Base-by-base conservation (phyloP, 139 green algal genomes). In the Haematococcus lacustris region DNA sequence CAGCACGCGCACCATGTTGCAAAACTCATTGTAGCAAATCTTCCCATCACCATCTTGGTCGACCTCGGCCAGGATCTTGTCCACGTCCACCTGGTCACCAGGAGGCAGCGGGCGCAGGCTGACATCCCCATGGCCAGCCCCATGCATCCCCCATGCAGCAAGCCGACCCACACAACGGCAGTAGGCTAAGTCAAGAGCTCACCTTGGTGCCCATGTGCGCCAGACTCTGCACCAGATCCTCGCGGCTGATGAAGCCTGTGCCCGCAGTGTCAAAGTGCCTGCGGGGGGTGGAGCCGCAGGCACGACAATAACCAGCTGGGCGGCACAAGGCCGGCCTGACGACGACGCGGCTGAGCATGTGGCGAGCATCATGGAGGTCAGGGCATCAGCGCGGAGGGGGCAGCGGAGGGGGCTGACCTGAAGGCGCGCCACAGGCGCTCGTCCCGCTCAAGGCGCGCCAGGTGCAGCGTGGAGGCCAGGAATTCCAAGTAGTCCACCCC, bases 231-330 rank as follows among this genome's bases (percentile, higher is more conserved):
- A 71, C 38, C 51, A 83, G 53, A 51, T 79, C 73, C 21, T 78
- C 73, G 3, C 68, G 26, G 0, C 70, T 83, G 75, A 87, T 84
- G 78, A 74, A 87, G 26, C 82, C 82, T 17, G 37, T 77, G 70
- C 73, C 71, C 62, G 80, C 76, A 13, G 62, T 72, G 66, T 87
- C 82, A 65, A 87, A 84, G 66, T n/a, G n/a, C n/a, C n/a, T n/a
- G n/a, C n/a, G n/a, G n/a, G n/a, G n/a, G n/a, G n/a, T n/a, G n/a
- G n/a, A n/a, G n/a, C n/a, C n/a, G n/a, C n/a, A n/a, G n/a, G n/a
- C n/a, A n/a, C n/a, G n/a, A n/a, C n/a, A n/a, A n/a, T n/a, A n/a
- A n/a, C n/a, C n/a, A n/a, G n/a, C n/a, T n/a, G n/a, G n/a, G n/a
- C n/a, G n/a, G n/a, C n/a, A n/a, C n/a, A n/a, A n/a, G n/a, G n/a